Conservation (phyloP, 257 asterid genomes). For the Cinchona pubescens region DNA sequence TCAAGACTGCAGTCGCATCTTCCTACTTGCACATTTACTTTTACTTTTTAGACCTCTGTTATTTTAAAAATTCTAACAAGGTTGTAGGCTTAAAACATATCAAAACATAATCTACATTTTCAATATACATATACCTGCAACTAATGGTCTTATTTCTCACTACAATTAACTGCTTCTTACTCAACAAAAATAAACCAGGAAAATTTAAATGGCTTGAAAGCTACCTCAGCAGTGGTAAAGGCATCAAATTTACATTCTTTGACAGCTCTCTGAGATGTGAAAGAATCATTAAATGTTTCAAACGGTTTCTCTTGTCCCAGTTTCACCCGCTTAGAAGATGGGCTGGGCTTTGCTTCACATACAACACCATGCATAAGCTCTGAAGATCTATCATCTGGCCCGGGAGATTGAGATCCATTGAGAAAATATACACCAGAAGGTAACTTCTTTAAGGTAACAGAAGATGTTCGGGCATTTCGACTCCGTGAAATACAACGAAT, state of each 20-base stretch:
- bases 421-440: slow-evolving; percentile 39
- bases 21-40: background rate
- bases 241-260: slow-evolving; percentile 42
- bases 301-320: slow-evolving; percentile 59
- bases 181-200: background rate
- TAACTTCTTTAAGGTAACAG: slow-evolving; percentile 46
- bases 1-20: background rate
- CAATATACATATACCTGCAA: no score
- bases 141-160: no score
- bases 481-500: slow-evolving; percentile 79
- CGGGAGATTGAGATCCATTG: slow-evolving; percentile 51
- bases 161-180: background rate
- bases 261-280: slow-evolving; percentile 33
- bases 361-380: slow-evolving; percentile 57
- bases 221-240: slow-evolving; percentile 69
- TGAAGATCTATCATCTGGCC: slow-evolving; percentile 50
- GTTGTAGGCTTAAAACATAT: no score
- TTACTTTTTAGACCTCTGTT: background rate
- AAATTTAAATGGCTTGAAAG: slow-evolving; percentile 13
- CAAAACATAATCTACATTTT: background rate
- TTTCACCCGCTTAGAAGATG: slow-evolving; percentile 81
- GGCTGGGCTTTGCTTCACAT: slow-evolving; percentile 79
- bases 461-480: slow-evolving; percentile 46
- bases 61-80: no score
- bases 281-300: slow-evolving; percentile 33